phyloP scores from a whole-genome alignment of 768 basidiomycete genomes.

The Calvatia gigantea region DNA sequence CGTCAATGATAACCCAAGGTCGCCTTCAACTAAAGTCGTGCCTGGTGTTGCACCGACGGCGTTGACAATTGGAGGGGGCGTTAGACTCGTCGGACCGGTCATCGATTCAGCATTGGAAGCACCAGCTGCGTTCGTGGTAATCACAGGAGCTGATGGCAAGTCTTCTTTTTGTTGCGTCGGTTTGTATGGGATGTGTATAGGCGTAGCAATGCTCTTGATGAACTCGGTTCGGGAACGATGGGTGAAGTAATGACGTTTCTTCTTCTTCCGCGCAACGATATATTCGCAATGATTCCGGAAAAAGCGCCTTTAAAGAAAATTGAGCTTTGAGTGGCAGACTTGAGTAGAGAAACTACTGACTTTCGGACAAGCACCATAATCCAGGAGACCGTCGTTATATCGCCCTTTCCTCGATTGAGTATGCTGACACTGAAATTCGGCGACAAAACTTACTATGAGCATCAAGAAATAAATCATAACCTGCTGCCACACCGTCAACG shows the following conservation, averaged over 20 bases:
- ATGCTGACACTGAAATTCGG: neutral
- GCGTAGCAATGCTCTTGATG: slow-evolving; percentile 31
- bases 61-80: neutral
- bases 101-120: neutral
- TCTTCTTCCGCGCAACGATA: slow-evolving; percentile 22
- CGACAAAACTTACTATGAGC: slow-evolving; percentile 35
- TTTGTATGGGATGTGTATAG: slow-evolving; percentile 12
- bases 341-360: slow-evolving; percentile 24
- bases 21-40: slow-evolving; percentile 12
- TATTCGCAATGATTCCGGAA: slow-evolving; percentile 42
- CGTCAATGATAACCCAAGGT: neutral
- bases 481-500: slow-evolving; percentile 46
- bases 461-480: slow-evolving; percentile 52
- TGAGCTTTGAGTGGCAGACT: neutral
- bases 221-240: slow-evolving; percentile 25
- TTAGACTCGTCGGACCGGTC: neutral
- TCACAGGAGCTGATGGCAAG: neutral
- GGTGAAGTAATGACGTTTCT: slow-evolving; percentile 14
- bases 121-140: neutral
- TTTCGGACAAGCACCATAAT: slow-evolving; percentile 64
- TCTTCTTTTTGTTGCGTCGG: neutral
- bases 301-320: slow-evolving; percentile 30
- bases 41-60: slow-evolving; percentile 21
- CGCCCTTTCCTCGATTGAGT: slow-evolving; percentile 28
- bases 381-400: slow-evolving; percentile 55